Evolutionary conservation across 108 stramenopile species (phyloP), one percentile per base, ranked within the genome.

Genomic region (Asterionellopsis glacialis): DNA sequence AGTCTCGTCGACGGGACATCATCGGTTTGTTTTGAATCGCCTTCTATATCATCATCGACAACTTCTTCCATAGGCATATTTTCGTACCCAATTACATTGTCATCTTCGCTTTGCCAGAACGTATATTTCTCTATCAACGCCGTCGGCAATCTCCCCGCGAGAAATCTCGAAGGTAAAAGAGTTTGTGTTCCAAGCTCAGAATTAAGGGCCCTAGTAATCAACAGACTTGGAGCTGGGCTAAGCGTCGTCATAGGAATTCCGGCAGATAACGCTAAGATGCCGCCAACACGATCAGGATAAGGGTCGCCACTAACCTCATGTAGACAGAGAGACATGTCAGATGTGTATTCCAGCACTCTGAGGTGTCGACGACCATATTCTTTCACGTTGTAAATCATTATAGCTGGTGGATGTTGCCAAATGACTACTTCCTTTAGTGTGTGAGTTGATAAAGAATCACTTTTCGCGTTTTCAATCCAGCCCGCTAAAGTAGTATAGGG

Each of bases 341-440:
- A 96, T 14, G 94, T 90, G 70, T 96, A 98, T 42, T 91, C 89
- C 15, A 96, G 79, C 18, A 90, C 84, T 22, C 98, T 76, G 64
- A 98, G 85, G 67, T 93, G 96, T 9, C 97, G 87, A 51, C 98
- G 78, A 9, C 97, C 98, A 61, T 98, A 80, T 68, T 97, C 97
- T 27, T 93, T 82, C 13, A 99, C 95, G 57, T 98, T 94, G 72
- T 83, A 99, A 27, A 99, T 78, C 15, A 90, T 88, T 38, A 99
- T 88, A 23, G 80, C 88, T 0, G 95, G 95, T 25, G 97, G 97
- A 47, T 96, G 69, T 59, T 91, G 89, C 61, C 83, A 90, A 15
- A 99, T 91, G 12, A 98, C 78, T 39, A 99, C 95, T 71, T 99
- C 98, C 67, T 98, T 95, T 42, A 98, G 76, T 9, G 95, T 96